Percentiles rank a stretch among this genome's conserved stretches.
Evolutionary conservation across 805 yeast genomes (phyloP).

Genomic region (Debaryomyces prosopidis): DNA sequence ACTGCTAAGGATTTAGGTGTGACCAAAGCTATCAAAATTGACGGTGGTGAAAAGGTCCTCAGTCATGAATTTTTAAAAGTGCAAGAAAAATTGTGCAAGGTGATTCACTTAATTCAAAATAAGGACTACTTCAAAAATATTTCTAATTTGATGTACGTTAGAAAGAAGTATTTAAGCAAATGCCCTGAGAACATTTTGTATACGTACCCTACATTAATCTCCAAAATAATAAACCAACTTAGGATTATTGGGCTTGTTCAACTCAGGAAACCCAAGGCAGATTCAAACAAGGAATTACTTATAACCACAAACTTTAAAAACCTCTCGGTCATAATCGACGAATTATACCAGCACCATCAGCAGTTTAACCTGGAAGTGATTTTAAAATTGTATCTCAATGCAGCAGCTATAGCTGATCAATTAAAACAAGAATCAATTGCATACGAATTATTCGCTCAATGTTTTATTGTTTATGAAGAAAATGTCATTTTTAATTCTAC

Average conservation of each 20-base stretch:
- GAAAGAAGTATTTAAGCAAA: constrained; percentile 48
- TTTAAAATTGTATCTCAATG: constrained; percentile 57
- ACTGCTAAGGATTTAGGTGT: constrained; percentile 44
- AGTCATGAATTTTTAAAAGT: constrained; percentile 41
- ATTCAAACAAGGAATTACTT: constrained; percentile 21
- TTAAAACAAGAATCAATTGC: constrained; percentile 67
- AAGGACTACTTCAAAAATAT: constrained; percentile 28
- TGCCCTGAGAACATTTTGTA: constrained; percentile 58
- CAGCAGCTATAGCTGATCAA: constrained; percentile 82
- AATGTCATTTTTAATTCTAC: constrained; percentile 29
- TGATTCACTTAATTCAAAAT: constrained; percentile 62
- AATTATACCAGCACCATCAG: constrained; percentile 49
- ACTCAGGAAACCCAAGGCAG: constrained; percentile 18
- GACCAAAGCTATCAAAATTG: constrained; percentile 28
- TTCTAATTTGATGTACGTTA: constrained; percentile 32
- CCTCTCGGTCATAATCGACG: constrained; percentile 67
- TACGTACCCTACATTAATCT: constrained; percentile 77
- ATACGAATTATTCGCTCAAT: constrained; percentile 86
- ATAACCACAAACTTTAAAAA: constrained; percentile 68
- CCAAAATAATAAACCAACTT: constrained; percentile 58
- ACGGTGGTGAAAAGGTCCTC: constrained; percentile 26
- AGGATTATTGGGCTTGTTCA: constrained; percentile 41
- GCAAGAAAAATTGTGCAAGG: constrained; percentile 67
- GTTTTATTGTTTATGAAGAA: constrained; percentile 82
- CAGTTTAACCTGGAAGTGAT: constrained; percentile 32